Base-by-base conservation (phyloP, 106 monocot genomes). In the Dactylorhiza incarnata region DNA sequence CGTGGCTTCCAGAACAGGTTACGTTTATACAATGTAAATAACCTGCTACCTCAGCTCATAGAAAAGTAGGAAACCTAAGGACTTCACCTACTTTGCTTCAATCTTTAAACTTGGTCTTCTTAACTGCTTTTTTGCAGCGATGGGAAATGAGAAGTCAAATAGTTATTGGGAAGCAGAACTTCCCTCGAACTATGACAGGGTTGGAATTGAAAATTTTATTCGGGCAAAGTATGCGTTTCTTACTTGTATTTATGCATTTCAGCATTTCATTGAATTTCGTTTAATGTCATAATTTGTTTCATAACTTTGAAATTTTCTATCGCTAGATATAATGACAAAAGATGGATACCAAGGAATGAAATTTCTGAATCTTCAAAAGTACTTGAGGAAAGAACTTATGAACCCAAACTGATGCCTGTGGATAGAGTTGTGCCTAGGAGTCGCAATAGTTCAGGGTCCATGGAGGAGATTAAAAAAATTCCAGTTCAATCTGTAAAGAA, bases 121-220 rank as follows among this genome's bases (percentile, higher is more conserved):
- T 77, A 16, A 19, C 12, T 20, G 25, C 29, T 65, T 11, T 65
- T 29, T 65, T 11, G 26, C 80, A 97, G 97, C 91, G 78, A 99
- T 99, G 97, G 97, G 97, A 82, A 99, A 99, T 86, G 91, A 94
- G 79, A 91, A 85, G 79, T 82, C 97, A 78, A 99, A 99, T 82
- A 82, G 73, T 76, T 99, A 91, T 74, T 99, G 97, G 97, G 97
- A 99, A 85, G 97, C 91, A 48, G 97, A 99, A 84, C 80, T 99
- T 20, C 97, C 94, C 75, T 86, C 89, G 49, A 87, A 91, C 54
- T 99, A 99, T 81, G 97, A 99, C 63, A 89, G 97, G 76, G 97
- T 99, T 79, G 97, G 97, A 68, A 99, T 99, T 82, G 97, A 99
- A 78, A 99, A 99, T 81, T 99, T 99, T 62, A 91, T 91, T 56